Percentiles rank a stretch among this genome's conserved stretches.
These are phyloP conservation scores for Neonectria magnoliae DNA, from an alignment of 2,329 filamentous ascomycete species.

Conservation along the genomic window DNA sequence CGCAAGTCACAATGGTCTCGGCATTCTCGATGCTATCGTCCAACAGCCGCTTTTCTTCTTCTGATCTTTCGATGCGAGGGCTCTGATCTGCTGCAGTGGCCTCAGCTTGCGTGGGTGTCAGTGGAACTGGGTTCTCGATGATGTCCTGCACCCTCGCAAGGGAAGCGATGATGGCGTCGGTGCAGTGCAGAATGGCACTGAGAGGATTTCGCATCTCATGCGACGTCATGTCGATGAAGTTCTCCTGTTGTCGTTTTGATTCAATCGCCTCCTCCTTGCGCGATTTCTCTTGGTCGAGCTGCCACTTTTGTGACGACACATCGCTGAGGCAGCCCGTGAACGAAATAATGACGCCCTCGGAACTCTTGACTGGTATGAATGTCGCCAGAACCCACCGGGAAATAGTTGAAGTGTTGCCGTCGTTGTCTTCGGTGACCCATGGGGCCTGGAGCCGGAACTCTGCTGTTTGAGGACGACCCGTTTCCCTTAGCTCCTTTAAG, in stretches of 20 bases:
- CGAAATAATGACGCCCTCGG: conserved; percentile 58
- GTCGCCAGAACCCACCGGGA: conserved; percentile 61
- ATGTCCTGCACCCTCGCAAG: conserved; percentile 57
- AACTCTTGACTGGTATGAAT: conserved; percentile 60
- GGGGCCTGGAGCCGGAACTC: conserved; percentile 61
- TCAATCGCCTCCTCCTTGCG: conserved; percentile 67
- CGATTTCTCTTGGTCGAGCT: conserved; percentile 59
- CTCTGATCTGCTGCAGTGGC: conserved; percentile 13
- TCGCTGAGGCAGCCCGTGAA: conserved; percentile 60
- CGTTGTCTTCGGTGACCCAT: conserved; percentile 57
- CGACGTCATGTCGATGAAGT: conserved; percentile 81
- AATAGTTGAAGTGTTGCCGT: conserved; percentile 54
- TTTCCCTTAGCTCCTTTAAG: conserved; percentile 51
- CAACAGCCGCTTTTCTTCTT: conserved; percentile 57
- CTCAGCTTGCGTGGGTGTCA: conserved; percentile 36
- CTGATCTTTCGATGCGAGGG: conserved; percentile 35
- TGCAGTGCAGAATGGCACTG: conserved; percentile 78
- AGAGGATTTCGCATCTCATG: conserved; percentile 81
- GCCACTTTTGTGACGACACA: conserved; percentile 61
- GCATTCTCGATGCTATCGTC: conserved; percentile 75
- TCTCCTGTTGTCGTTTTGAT: conserved; percentile 76
- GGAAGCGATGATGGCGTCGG: conserved; percentile 72
- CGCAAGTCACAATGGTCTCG: conserved; percentile 80
- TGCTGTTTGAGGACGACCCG: conserved; percentile 56
- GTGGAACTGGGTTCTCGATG: conserved; percentile 35